phyloP scores from a whole-genome alignment of 345 rosid species.

The Linum trigynum region DNA sequence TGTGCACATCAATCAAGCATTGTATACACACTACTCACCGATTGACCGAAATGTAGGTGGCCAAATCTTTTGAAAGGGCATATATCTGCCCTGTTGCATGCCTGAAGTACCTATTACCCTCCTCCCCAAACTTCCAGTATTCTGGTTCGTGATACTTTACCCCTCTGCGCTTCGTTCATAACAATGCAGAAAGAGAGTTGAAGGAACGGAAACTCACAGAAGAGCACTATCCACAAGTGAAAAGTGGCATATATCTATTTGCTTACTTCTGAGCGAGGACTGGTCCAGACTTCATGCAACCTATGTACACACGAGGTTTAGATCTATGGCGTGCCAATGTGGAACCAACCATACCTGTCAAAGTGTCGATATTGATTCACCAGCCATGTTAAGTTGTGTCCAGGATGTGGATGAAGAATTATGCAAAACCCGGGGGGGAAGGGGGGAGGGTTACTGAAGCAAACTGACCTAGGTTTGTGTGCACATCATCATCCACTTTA shows the following conservation, averaged over 20 bases:
- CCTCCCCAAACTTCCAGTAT: constrained; percentile 96
- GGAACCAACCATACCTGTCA: constrained; percentile 63
- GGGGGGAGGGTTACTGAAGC: background rate
- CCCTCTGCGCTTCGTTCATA: constrained; percentile 41
- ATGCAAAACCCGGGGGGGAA: too few species aligned
- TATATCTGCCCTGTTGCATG: constrained; percentile 95
- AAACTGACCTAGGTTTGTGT: constrained; percentile 82
- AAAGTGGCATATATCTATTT: constrained; percentile 1
- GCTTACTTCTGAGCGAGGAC: constrained; percentile 82
- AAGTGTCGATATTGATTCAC: constrained; percentile 14
- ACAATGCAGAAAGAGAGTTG: background rate
- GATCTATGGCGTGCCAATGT: constrained; percentile 78
- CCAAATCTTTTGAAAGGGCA: constrained; percentile 86
- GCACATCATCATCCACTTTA: constrained; percentile 75
- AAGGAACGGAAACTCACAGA: background rate
- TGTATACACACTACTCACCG: constrained; percentile 28
- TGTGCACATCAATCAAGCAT: background rate
- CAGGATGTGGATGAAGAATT: constrained; percentile 6
- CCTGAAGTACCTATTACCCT: constrained; percentile 84
- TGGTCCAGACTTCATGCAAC: constrained; percentile 98
- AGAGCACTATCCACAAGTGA: background rate
- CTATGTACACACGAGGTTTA: constrained; percentile 68
- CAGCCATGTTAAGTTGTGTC: background rate
- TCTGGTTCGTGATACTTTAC: constrained; percentile 89
- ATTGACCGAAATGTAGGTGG: constrained; percentile 76